phyloP scores from a whole-genome alignment of 192 early-diverging fungal species.

The Coemansia sp. region DNA sequence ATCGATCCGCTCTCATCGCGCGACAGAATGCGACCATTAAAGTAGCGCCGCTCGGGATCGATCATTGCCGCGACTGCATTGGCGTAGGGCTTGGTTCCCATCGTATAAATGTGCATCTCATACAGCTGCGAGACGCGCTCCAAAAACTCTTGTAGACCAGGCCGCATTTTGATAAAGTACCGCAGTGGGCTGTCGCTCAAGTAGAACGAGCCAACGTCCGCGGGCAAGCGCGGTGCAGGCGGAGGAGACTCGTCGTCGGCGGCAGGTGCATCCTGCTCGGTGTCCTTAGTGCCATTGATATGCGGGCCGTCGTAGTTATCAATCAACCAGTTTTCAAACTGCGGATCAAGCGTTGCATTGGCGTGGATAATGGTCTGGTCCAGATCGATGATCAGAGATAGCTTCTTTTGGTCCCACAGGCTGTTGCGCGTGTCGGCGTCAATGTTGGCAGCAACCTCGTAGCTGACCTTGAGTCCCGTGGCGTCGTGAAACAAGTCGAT shows the following conservation, averaged over 20 bases:
- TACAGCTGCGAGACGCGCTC: constrained; percentile 67
- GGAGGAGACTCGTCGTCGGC: background rate
- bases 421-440: constrained; percentile 39
- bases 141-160: constrained; percentile 81
- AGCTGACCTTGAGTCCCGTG: constrained; percentile 69
- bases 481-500: constrained; percentile 82
- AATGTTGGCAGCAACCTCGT: constrained; percentile 22
- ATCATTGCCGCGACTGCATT: constrained; percentile 82
- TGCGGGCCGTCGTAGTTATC: constrained; percentile 44
- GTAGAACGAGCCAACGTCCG: constrained; percentile 78
- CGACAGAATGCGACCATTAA: constrained; percentile 89
- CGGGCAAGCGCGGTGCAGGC: constrained; percentile 17
- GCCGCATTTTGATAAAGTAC: constrained; percentile 90
- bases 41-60: constrained; percentile 79
- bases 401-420: constrained; percentile 67
- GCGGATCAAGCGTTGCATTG: constrained; percentile 33
- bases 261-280: background rate
- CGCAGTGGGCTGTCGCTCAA: constrained; percentile 68
- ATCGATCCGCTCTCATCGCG: constrained; percentile 90
- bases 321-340: constrained; percentile 39
- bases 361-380: constrained; percentile 99
- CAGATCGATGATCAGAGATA: constrained; percentile 94
- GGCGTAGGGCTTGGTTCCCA: constrained; percentile 96
- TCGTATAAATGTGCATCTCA: constrained; percentile 99
- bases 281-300: background rate